Base-by-base conservation (phyloP, 331 rosid genomes). In the Phaseolus coccineus region DNA sequence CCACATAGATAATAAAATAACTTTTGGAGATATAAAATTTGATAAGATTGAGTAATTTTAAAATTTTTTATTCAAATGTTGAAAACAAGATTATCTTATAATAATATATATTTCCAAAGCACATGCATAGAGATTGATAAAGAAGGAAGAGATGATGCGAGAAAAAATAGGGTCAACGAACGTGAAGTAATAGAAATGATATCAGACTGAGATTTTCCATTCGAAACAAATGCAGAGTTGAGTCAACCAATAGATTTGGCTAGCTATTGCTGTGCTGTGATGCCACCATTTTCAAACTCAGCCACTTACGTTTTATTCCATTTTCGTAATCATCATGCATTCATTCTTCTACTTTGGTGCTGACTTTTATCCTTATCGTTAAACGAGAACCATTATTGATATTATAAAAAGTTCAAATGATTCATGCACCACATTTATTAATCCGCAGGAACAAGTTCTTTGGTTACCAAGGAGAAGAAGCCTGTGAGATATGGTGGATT, bases 251-350 rank as follows among this genome's bases (percentile, higher is more conserved):
- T 67, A 13, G 4, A 22, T 19, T 77, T 13, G 47, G 3, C 28
- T 35, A 33, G 39, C 82, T 65, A 58, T 37, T 37, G 47, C 47
- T 42, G 47, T 42, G 84, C 80, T 86, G 67, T 69, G 33, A 53
- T 66, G 87, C 58, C 46, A 37, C 16, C 24, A 79, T 46, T 52
- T 82, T 68, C 85, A 67, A 78, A 75, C 83, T 52, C 77, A 58
- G 3, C 81, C 58, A 55, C 42, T 71, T 25, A 50, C 63, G 55
- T 57, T 63, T 46, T 78, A 42, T 74, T 73, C 1, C 0, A 1
- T 4, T 44, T 46, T 46, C 51, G 51, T 42, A 8, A 31, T 47
- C 25, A 66, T 35, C 6, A 8, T 39, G 8, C 7, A 65, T 51
- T 42, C 46, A 42, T 8, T 13, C 14, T 10, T 12, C 53, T 12